A percentile compares a stretch with the other conserved stretches of the same genome.
Evolutionary conservation across 192 early-diverging fungal species (phyloP).

Genomic region (Coemansia sp.): DNA sequence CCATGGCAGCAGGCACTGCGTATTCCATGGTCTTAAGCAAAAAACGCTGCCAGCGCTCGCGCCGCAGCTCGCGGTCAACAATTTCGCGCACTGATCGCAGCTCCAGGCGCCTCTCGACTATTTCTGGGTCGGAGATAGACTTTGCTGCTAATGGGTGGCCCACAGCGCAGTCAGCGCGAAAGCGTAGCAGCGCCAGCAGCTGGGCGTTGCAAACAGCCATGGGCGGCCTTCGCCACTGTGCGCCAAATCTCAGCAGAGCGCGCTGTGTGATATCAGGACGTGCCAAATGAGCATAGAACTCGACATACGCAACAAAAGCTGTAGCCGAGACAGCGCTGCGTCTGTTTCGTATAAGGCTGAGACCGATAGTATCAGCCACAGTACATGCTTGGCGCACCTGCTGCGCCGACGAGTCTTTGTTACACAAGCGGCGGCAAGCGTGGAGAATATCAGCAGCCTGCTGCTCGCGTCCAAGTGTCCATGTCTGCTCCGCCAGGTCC

Average conservation of each 20-base stretch:
- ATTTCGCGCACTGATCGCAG: conserved; percentile 9
- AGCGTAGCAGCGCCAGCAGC: conserved; percentile 33
- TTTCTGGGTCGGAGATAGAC: background rate
- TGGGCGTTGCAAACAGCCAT: conserved; percentile 19
- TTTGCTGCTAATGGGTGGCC: background rate
- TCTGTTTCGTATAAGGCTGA: background rate
- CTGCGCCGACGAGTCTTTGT: background rate
- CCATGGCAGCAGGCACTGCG: conserved; percentile 2
- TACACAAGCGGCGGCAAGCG: background rate
- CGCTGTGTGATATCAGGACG: conserved; percentile 43
- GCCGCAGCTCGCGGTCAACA: conserved; percentile 14
- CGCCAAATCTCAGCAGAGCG: conserved; percentile 10
- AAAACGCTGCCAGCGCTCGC: conserved; percentile 15
- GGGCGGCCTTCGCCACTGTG: conserved; percentile 24
- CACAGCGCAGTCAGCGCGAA: conserved; percentile 6
- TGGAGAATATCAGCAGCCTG: conserved; percentile 7
- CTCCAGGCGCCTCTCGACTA: conserved; percentile 4
- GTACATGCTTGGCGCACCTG: conserved; percentile 15
- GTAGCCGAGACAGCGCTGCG: background rate
- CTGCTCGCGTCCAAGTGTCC: background rate
- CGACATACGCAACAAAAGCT: conserved; percentile 19
- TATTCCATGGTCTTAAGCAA: conserved; percentile 28
- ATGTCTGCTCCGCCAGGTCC: background rate
- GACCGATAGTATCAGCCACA: conserved; percentile 27
- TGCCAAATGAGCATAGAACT: conserved; percentile 41